Base-by-base conservation (phyloP, 2,329 filamentous ascomycete genomes). In the Pseudocercospora pini-densiflorae region DNA sequence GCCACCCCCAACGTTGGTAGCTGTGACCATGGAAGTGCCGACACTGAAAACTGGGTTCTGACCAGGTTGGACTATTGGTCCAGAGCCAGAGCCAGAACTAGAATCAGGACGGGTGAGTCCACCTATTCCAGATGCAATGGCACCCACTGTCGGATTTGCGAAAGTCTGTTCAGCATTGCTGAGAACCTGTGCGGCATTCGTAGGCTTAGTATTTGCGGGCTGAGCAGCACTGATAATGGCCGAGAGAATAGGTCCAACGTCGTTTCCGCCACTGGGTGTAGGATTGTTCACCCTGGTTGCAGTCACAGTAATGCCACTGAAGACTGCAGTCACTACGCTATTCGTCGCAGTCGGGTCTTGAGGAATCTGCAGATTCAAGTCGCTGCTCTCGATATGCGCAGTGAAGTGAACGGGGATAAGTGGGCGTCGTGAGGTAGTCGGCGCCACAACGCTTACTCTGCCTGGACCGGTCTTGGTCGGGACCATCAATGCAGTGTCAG, bases 141-240 rank as follows among this genome's bases (percentile, higher is more conserved):
- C 61, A 27, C 65, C 49, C 19, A 58, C 62, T 10, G 54, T 58
- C 6, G 31, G 43, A 4, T 43, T 51, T 21, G 61, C 45, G 23
- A 63, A 67, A 5, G 64, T 68, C 24, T 62, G 58, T 29, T 61
- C 45, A 47, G 67, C 67, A 62, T 68, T 58, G 36, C 29, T 68
- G 1, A 69, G 61, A 9, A 70, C 68, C 12, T 72, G 53, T n/a
- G 67, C 43, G 3, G 68, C 70, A 53, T 71, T 72, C 2, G 65
- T 68, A 3, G 71, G 71, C 24, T 68, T 29, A 8, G 67, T 69
- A 45, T 71, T 72, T 2, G 65, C 67, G 2, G 71, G 71, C 31
- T 68, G 33, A 9, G 63, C 65, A 36, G 64, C 65, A 24, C 36
- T 63, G 5, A 47, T 45, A 3, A 71, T 63, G n/a, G 62, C 67